Base-by-base conservation (phyloP, 345 rosid genomes). In the Hypericum androsaemum region DNA sequence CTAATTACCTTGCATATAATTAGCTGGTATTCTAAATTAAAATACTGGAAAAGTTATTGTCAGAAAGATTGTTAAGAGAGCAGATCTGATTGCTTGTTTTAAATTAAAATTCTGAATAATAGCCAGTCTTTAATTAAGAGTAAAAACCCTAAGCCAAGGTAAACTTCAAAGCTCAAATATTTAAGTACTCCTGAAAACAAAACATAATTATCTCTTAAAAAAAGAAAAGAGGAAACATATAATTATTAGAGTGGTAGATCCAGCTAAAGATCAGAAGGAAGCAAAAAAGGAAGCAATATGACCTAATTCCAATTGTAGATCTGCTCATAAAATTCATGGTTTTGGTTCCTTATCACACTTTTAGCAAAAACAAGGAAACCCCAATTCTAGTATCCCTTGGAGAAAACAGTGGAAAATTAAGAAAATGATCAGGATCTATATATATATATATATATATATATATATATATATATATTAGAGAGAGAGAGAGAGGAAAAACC, bases 291-390 rank as follows among this genome's bases (percentile, higher is more conserved):
- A 46, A 46, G 28, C 15, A 13, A 32, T n/a, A 28, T 12, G 50
- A 10, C 32, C 32, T 22, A 22, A 61, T 50, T 66, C 74, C 71
- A 68, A 67, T 71, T 65, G 71, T 77, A 82, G 88, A 83, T 83
- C 84, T 76, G 57, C 66, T 69, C 78, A 67, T 61, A 74, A 66
- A 77, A 67, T 71, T 68, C 66, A 61, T 41, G 44, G 53, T 64
- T 66, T 59, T 68, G 61, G 72, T 68, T 54, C 61, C 62, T 58
- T 71, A 39, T 65, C 81, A 78, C 67, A 13, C 58, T 71, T 75
- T 70, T 62, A 61, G 69, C 59, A 73, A 82, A 72, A 41, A 49
- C 52, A 65, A 8, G 8, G 7, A 28, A 7, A 41, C 54, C 42
- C 43, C 6, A 35, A 58, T 9, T 42, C 48, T 57, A 59, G 53